Percentiles rank a stretch among this genome's conserved stretches.
Conservation (phyloP, 2,329 filamentous ascomycete species). For the Exophiala sp. region DNA sequence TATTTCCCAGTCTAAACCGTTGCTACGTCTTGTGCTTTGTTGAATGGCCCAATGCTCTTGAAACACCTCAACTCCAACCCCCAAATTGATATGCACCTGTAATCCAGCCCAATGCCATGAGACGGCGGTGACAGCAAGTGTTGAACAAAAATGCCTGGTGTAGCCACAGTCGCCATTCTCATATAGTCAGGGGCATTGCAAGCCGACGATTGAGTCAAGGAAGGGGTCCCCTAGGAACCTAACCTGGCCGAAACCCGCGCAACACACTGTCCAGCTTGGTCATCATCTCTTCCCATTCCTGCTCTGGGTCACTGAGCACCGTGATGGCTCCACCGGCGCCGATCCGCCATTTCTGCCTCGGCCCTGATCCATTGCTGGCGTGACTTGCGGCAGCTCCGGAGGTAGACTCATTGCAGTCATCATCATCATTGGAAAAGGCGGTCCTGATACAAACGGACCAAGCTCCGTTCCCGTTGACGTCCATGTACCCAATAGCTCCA, state of each 20-base stretch:
- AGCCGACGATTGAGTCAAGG: no score
- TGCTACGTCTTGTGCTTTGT: no score
- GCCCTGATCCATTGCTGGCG: conserved; percentile 13
- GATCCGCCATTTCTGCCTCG: conserved; percentile 59
- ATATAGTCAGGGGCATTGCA: no score
- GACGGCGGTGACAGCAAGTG: no score
- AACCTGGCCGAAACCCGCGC: conserved; percentile 34
- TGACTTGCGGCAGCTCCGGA: conserved; percentile 1
- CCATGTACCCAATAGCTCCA: conserved; percentile 83
- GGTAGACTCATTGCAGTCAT: background rate
- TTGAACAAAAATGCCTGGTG: no score
- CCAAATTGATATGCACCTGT: no score
- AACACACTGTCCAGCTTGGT: conserved; percentile 56
- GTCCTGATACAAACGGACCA: conserved; percentile 89
- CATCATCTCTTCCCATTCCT: conserved; percentile 87
- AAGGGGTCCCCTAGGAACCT: no score
- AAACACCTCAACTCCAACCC: no score
- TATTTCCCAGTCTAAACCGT: no score
- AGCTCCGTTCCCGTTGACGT: conserved; percentile 75
- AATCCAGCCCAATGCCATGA: no score
- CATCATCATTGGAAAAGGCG: conserved; percentile 49
- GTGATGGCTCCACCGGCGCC: conserved; percentile 90
- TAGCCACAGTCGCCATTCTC: no score
- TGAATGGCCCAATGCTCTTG: no score
- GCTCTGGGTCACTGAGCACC: conserved; percentile 68